Base-by-base conservation (phyloP, 129 eudicot species). In the Artemisia argyi region DNA sequence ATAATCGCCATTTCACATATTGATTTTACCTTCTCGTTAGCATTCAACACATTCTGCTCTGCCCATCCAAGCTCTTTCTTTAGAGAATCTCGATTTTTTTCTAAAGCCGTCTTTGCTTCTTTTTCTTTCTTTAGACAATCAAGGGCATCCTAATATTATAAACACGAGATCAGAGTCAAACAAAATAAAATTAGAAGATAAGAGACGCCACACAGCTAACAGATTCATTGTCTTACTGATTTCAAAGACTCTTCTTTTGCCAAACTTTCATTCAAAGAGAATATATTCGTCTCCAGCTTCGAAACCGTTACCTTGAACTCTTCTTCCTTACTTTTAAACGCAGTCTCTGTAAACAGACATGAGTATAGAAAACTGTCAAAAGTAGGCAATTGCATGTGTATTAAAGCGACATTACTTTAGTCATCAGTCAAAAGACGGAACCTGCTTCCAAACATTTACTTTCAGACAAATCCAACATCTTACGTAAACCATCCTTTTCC, bases 181-280 rank as follows among this genome's bases (percentile, higher is more conserved):
- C 15, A 26, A 73, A 67, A 76, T 16, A 65, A 62, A 18, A 13
- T 11, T 3, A 17, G 1, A 74, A 51, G 16, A 17, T 42, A 76
- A 7, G 22, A 14, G 52, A 76, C 17, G 32, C 44, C 14, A 76
- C 7, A 49, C 9, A 26, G 46, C 15, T 24, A 13, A 61, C 26
- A n/a, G 59, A 66, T 42, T 7, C 11, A 10, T 24, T 28, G 22
- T 5, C 79, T 69, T 61, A 87, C 92, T 79, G 73, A 53, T 63
- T 87, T 87, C 73, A 78, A 76, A 4, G 77, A 79, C 50, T 84
- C 83, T 78, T 87, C 89, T 14, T 78, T 82, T 3, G 83, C 76
- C 53, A 85, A 58, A 50, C 80, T 81, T 59, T 81, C 83, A 66
- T 87, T 82, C 64, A 87, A 77, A 59, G 78, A 78, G 32, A 68